Conservation (phyloP, 2,329 filamentous ascomycete genomes). For the Claviceps citrina region DNA sequence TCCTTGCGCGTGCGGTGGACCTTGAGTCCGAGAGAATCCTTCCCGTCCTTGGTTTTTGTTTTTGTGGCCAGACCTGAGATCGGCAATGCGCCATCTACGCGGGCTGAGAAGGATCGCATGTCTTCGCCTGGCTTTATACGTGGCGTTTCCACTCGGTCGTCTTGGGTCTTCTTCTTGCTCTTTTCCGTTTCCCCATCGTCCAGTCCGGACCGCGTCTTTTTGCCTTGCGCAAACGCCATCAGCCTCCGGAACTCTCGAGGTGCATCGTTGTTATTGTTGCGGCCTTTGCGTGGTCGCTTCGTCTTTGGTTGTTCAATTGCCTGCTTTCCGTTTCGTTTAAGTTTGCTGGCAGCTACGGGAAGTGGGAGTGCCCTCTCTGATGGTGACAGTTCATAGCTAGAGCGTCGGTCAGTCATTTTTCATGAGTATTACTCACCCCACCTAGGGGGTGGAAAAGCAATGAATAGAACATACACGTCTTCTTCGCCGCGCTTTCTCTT, state of each 20-base stretch:
- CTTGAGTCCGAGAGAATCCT: conserved; percentile 50
- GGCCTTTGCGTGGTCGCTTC: conserved; percentile 31
- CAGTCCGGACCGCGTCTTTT: conserved; percentile 45
- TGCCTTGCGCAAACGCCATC: conserved; percentile 57
- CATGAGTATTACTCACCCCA: too few relatives aligned
- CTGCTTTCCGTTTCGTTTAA: conserved; percentile 15
- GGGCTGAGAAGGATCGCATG: conserved; percentile 62
- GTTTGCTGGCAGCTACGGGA: conserved; percentile 24
- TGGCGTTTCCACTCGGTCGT: conserved; percentile 27
- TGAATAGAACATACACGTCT: conserved; percentile 29
- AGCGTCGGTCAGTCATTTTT: conserved; percentile 7
- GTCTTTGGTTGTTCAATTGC: conserved; percentile 22
- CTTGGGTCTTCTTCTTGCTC: conserved; percentile 9
- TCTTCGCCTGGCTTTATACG: conserved; percentile 74
- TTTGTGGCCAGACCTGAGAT: conserved; percentile 54
- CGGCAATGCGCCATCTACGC: conserved; percentile 74
- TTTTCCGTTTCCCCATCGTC: conserved; percentile 46
- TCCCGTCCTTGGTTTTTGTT: conserved; percentile 38
- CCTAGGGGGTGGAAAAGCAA: too few relatives aligned
- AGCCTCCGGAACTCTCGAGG: conserved; percentile 76
- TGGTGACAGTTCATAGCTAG: conserved; percentile 35
- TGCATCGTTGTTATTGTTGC: conserved; percentile 53
- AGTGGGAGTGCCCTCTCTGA: conserved; percentile 34
- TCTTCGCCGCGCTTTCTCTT: conserved; percentile 47
- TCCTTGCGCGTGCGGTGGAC: conserved; percentile 67